Percentiles rank a stretch among this genome's conserved stretches.
Conservation (phyloP, 2,329 filamentous ascomycete genomes). For the Pseudogymnoascus sp. region DNA sequence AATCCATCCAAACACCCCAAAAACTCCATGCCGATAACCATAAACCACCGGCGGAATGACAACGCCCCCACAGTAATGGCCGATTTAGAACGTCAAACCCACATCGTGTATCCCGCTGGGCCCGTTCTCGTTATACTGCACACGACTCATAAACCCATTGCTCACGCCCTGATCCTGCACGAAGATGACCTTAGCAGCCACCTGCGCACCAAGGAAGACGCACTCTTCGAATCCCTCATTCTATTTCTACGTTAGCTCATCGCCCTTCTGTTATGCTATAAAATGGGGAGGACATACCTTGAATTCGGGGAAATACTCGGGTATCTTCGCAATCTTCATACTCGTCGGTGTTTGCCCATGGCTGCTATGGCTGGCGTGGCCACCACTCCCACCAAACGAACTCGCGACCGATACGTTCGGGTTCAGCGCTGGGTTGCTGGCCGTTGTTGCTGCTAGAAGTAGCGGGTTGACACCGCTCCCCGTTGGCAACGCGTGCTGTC, state of each 20-base stretch:
- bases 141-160: constrained; percentile 61
- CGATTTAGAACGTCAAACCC: constrained; percentile 3
- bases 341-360: constrained; percentile 63
- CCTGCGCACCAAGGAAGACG: constrained; percentile 63
- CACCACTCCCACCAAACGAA: constrained; percentile 28
- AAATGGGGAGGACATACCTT: constrained; percentile 38
- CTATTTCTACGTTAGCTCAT: constrained; percentile 6
- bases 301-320: constrained; percentile 69
- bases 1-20: not conserved
- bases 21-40: constrained; percentile 9
- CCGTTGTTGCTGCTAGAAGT: constrained; percentile 81
- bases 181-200: constrained; percentile 65
- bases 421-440: constrained; percentile 32
- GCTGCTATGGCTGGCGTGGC: constrained; percentile 48
- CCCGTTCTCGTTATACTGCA: constrained; percentile 30
- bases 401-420: constrained; percentile 32
- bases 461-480: constrained; percentile 72
- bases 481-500: constrained; percentile 50
- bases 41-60: constrained; percentile 2
- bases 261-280: too few species aligned
- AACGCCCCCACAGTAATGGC: not conserved
- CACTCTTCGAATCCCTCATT: constrained; percentile 47
- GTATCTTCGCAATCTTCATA: constrained; percentile 58
- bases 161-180: constrained; percentile 54
- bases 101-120: constrained; percentile 27